Evolutionary conservation across 176 grass and related monocot genomes (phyloP).

Genomic region (Oryza australiensis): DNA sequence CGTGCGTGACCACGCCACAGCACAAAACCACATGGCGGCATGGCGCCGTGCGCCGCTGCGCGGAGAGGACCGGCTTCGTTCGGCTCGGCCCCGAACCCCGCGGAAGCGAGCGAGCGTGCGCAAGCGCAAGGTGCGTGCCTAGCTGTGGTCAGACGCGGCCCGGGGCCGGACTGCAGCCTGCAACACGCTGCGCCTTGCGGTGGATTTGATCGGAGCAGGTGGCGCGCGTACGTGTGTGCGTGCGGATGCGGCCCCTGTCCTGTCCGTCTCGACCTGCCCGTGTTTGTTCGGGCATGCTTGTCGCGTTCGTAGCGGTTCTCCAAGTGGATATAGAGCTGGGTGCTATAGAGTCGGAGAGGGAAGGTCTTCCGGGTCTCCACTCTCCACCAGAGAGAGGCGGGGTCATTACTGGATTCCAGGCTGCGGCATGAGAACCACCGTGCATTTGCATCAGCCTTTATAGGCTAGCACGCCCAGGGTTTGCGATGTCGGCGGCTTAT

Average conservation of each 20-base stretch:
- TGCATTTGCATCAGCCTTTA: neutral
- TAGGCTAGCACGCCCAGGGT: neutral
- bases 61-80: neutral
- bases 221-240: neutral
- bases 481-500: too few species aligned
- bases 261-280: neutral
- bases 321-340: slow-evolving; percentile 13
- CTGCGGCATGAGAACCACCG: neutral
- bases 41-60: too few species aligned
- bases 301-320: slow-evolving; percentile 18
- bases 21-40: too few species aligned
- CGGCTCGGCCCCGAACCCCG: neutral
- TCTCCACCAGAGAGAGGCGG: neutral
- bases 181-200: neutral
- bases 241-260: neutral
- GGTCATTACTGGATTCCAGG: slow-evolving; percentile 21
- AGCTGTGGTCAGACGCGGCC: neutral
- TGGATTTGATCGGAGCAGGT: slow-evolving; percentile 16
- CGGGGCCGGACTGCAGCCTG: neutral
- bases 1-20: too few species aligned
- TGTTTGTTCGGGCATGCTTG: slow-evolving; percentile 24
- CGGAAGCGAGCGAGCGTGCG: neutral
- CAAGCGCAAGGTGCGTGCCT: too few species aligned
- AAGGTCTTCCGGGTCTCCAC: neutral
- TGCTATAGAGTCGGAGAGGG: neutral